Conservation (phyloP, 179 eudicot species). For the Camellia oleifera region DNA sequence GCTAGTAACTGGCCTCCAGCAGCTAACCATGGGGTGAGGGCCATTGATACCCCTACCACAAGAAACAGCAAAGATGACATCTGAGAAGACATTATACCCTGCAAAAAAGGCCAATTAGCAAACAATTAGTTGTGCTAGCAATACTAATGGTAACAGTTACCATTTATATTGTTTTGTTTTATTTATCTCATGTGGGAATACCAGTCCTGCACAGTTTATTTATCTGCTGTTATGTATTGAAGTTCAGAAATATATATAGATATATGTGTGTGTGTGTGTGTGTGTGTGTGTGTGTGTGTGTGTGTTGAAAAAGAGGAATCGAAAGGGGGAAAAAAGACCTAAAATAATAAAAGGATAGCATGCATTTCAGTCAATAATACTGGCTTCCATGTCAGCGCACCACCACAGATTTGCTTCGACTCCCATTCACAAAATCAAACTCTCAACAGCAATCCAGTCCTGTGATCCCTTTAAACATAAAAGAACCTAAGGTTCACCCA, state of each 20-base stretch:
- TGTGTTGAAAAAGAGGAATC: too few relatives aligned
- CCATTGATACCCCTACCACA: constrained; percentile 94
- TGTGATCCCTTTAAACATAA: not conserved
- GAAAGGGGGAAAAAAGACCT: not conserved
- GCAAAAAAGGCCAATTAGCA: constrained; percentile 24
- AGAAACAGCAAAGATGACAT: constrained; percentile 85
- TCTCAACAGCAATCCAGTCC: not conserved
- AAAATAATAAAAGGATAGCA: not conserved
- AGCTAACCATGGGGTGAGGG: constrained; percentile 89
- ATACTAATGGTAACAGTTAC: not conserved
- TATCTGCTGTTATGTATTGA: not conserved
- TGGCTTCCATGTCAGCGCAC: not conserved
- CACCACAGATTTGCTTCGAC: not conserved
- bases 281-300: too few relatives aligned
- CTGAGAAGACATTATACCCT: constrained; percentile 93
- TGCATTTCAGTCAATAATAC: not conserved
- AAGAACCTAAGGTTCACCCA: not conserved
- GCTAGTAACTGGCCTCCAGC: constrained; percentile 95
- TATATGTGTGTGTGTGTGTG: too few relatives aligned
- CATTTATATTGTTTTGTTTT: not conserved
- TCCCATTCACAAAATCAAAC: too few relatives aligned
- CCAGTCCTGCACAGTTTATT: not conserved
- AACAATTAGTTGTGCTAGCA: not conserved
- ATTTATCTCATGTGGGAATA: not conserved
- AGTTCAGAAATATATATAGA: not conserved